Base-by-base conservation (phyloP, 768 basidiomycete genomes). In the Rhizopogon vesiculosus region DNA sequence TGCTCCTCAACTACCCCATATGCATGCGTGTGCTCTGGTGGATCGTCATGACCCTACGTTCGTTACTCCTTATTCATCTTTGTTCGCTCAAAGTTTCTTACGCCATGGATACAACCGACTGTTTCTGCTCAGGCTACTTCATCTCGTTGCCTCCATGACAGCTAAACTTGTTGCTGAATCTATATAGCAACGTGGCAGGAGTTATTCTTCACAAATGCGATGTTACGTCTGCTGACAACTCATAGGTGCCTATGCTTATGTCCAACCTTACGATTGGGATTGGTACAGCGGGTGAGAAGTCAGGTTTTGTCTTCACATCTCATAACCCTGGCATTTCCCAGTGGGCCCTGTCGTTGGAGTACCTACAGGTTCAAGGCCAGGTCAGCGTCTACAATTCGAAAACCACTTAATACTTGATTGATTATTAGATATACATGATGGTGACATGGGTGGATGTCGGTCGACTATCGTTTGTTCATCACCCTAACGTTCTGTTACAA, bases 341-440 rank as follows among this genome's bases (percentile, higher is more conserved):
- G 87, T 87, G 57, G 88, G 87, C 0, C 88, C 88, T 19, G 68
- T 88, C 42, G 70, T 88, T 43, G 86, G 86, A 19, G 86, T 88
- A 51, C 85, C 10, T 25, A 25, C 25, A 25, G 25, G 25, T 25
- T 25, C 31, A 33, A 9, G 8, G 10, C 12, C 5, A 89, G 75
- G 85, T 74, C 55, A 49, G 63, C 74, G 6, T 38, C 42, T 15
- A 5, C 18, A 28, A 51, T 29, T 35, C 6, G 18, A 42, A 22
- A n/a, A 41, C 51, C 29, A 12, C 28, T 44, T n/a, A n/a, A n/a
- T n/a, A 48, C 31, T 52, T 52, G 18, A 58, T 53, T 45, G 49
- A n/a, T 55, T 44, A 13, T 50, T 57, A 35, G 18, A 35, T 8
- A 75, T 89, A 28, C 89, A 86, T 60, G 78, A 81, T 56, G 78